These are phyloP conservation scores for Jamesozyma rosinii DNA, from an alignment of 805 yeast genomes.

Conservation along the genomic window DNA sequence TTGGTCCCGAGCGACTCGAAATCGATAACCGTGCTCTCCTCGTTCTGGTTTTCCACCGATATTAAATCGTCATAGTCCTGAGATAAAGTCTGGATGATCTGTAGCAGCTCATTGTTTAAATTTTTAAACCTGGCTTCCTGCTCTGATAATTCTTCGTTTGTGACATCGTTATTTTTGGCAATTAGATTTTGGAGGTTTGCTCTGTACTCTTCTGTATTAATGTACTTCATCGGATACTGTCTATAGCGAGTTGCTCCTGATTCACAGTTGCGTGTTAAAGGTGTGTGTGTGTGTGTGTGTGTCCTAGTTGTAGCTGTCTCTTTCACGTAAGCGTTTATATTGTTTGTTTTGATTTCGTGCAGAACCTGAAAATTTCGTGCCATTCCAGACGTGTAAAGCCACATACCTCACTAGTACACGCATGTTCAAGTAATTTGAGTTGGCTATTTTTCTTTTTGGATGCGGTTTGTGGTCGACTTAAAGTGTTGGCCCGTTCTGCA, in stretches of 20 bases:
- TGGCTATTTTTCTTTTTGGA: no score
- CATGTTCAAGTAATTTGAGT: no score
- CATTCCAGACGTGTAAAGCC: no score
- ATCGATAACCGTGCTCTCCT: conserved; percentile 8
- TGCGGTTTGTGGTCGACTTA: no score
- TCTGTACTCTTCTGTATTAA: conserved; percentile 1
- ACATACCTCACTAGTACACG: no score
- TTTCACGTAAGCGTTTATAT: no score
- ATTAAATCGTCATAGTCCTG: conserved; percentile 1
- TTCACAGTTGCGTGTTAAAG: no score
- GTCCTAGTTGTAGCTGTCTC: no score
- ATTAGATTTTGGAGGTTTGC: neutral
- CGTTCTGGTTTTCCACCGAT: neutral
- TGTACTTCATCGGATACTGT: conserved; percentile 1
- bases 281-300: neutral
- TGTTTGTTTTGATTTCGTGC: no score
- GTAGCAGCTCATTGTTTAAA: conserved; percentile 2
- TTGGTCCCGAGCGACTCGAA: conserved; percentile 11
- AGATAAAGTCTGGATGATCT: conserved; percentile 1
- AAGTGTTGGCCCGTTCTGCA: no score
- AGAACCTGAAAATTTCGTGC: no score
- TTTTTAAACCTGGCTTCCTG: conserved; percentile 1
- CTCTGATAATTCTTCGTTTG: conserved; percentile 1
- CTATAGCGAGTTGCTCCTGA: no score
- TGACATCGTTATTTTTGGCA: neutral